Evolutionary conservation across 495 filamentous ascomycete genomes (phyloP), one percentile per base, ranked within the genome.

Genomic region (Penicillium lagena): DNA sequence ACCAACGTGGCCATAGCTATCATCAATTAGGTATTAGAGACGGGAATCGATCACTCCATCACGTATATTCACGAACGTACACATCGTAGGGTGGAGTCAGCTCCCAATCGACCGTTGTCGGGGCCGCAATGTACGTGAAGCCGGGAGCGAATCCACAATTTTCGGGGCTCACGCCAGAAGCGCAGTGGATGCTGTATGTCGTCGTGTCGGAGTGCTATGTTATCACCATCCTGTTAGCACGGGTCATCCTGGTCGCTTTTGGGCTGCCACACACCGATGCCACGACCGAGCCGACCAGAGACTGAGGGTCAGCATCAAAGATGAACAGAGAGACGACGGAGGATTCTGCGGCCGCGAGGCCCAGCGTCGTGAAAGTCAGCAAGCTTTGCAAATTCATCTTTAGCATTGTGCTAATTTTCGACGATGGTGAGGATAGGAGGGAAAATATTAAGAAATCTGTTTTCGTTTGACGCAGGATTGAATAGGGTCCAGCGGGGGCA

Each of bases 131-230:
- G 4, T 70, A 13, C 11, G 50, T 60, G 13, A 69, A 9, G 22
- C 64, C 66, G 1, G 52, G 52, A 0, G 54, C 62, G 48, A 65
- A 54, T 10, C 64, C 67, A 39, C 69, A 72, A 7, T 63, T 55
- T 8, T 29, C 15, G 39, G 50, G 7, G 28, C 56, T 47, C 0
- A 59, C 60, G n/a, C 61, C 63, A 2, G 58, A 35, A 0, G 67
- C 62, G 49, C 72, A 77, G 14, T 51, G 52, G 47, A 75, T 46
- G 39, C 48, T 54, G 44, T 68, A 74, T 2, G 66, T 67, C 0
- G 70, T 72, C 4, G 64, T 64, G 28, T 62, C 53, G 17, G 66
- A 48, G 30, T 51, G 52, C 54, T 68, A 44, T 30, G 3, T 27
- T 2, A 4, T 31, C 3, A 33, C 50, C 31, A 47, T 42, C 14